These are phyloP conservation scores for Fusarium sp. DNA, from an alignment of 2,329 filamentous ascomycete species.

Conservation along the genomic window DNA sequence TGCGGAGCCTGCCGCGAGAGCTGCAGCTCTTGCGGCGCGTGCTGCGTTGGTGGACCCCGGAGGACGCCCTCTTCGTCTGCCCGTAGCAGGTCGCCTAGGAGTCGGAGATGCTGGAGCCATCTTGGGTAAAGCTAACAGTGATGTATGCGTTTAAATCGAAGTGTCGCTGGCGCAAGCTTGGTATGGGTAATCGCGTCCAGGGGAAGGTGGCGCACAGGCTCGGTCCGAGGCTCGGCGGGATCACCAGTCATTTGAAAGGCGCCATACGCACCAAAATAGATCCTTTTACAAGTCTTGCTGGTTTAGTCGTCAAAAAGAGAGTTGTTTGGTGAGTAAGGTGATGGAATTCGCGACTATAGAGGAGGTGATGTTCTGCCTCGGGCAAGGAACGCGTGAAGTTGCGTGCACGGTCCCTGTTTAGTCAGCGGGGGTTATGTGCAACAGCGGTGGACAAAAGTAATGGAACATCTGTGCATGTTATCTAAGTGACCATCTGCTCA, in stretches of 20 bases:
- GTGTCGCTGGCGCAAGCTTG: slow-evolving; percentile 35
- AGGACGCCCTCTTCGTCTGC: slow-evolving; percentile 63
- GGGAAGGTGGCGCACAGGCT: slow-evolving; percentile 51
- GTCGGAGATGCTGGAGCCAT: slow-evolving; percentile 56
- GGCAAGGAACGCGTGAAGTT: slow-evolving; percentile 58
- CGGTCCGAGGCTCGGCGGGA: slow-evolving; percentile 49
- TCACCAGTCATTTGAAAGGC: slow-evolving; percentile 48
- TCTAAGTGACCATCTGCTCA: not conserved
- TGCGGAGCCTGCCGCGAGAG: slow-evolving; percentile 50
- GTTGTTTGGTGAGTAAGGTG: slow-evolving; percentile 45
- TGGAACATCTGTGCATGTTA: not conserved
- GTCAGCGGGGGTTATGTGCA: slow-evolving; percentile 1
- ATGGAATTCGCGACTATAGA: slow-evolving; percentile 50
- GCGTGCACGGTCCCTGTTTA: slow-evolving; percentile 49
- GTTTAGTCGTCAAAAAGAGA: slow-evolving; percentile 37
- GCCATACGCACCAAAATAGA: slow-evolving; percentile 25
- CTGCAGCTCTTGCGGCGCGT: slow-evolving; percentile 56
- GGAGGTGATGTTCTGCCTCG: slow-evolving; percentile 13
- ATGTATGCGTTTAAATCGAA: slow-evolving; percentile 29
- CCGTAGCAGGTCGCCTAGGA: slow-evolving; percentile 58
- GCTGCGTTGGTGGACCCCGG: slow-evolving; percentile 59
- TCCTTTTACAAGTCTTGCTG: slow-evolving; percentile 24
- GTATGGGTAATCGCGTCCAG: slow-evolving; percentile 47
- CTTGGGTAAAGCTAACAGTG: slow-evolving; percentile 21
- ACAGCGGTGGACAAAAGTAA: not conserved